Evolutionary conservation across 2,329 filamentous ascomycete genomes (phyloP), one percentile per base, ranked within the genome.

Genomic region (Ophiostoma piceae): DNA sequence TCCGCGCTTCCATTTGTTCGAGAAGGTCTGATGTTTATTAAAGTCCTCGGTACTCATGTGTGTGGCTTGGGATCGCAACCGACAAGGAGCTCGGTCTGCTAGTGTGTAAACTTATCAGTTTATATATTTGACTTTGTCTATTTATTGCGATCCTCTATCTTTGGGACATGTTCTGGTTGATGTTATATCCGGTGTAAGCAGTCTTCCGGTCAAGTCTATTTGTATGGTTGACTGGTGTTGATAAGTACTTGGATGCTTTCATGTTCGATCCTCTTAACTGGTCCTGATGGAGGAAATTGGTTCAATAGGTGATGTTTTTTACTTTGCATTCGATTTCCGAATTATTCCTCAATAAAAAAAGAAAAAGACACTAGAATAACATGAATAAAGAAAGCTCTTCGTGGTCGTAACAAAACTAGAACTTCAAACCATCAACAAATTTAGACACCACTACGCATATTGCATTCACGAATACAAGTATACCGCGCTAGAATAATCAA

Each of bases 1-100:
- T n/a, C 43, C 16, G 43, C 19, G 43, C n/a, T 57, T 57, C 51
- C 8, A 57, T 57, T 57, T 57, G 51, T 57, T 57, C 51, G 51
- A 57, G 51, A 57, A 57, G 51, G 22, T 57, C 22, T 26, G 51
- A 9, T 16, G 11, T 22, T 26, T 26, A 1, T 57, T 11, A 8
- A 22, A 5, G 4, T 7, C 16, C 43, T 19, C 11, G 16, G 16
- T 47, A 47, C 19, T 47, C 16, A 9, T 41, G 9, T 8, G 12
- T 41, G 39, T 14, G 39, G 19, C 16, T n/a, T 47, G 43, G 43
- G 43, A n/a, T 47, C 43, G 19, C 16, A 47, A 47, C 7, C 14
- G 19, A 47, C 16, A 47, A 19, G 16, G 43, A n/a, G 43, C 16
- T n/a, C 19, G 43, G 43, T 47, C 16, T n/a, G 43, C 43, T 47